A percentile compares a stretch with the other conserved stretches of the same genome.
Evolutionary conservation across 345 rosid species (phyloP).

Genomic region (Gossypioides kirkii): DNA sequence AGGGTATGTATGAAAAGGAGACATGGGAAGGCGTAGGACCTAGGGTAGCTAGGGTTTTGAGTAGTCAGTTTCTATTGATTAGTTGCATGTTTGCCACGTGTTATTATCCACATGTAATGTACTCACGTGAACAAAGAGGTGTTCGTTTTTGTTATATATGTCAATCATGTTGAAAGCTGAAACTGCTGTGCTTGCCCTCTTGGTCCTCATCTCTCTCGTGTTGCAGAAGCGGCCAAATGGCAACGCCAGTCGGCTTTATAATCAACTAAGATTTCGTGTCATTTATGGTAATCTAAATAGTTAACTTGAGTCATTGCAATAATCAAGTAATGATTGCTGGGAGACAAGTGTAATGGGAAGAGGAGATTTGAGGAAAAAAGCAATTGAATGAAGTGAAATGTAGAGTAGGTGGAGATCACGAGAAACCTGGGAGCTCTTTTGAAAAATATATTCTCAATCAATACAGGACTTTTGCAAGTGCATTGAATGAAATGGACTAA

Average conservation of each 20-base stretch:
- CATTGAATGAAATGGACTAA: background rate
- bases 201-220: background rate
- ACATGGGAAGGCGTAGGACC: background rate
- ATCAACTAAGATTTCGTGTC: too few species aligned
- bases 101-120: background rate
- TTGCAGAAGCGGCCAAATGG: background rate
- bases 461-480: background rate
- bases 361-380: background rate
- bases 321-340: background rate
- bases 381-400: background rate
- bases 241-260: background rate
- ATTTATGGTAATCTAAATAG: background rate
- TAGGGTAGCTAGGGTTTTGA: background rate
- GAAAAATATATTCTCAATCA: background rate
- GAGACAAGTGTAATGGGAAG: background rate
- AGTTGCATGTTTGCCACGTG: constrained; percentile 37
- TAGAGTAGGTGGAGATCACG: background rate
- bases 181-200: background rate
- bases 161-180: background rate
- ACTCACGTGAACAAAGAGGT: background rate
- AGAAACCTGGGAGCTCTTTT: background rate
- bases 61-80: constrained; percentile 5
- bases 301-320: background rate
- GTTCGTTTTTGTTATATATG: background rate
- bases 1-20: background rate